Conservation (phyloP, 306 rosid genomes). For the barrel medic (Medicago truncatula) region DNA sequence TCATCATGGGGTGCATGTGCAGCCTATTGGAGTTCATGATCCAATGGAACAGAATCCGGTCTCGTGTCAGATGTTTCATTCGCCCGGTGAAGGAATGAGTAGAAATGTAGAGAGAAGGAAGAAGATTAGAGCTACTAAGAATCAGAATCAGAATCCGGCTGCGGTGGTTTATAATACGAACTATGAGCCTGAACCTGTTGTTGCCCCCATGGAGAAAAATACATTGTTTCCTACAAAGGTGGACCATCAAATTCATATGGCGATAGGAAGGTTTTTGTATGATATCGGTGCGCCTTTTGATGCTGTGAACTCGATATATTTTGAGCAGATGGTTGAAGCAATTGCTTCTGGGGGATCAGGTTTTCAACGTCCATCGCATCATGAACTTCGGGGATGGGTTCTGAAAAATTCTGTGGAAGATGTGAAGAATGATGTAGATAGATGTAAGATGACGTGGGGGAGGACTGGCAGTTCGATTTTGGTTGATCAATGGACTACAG, state of each 20-base stretch:
- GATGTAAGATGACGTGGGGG: slow-evolving; percentile 67
- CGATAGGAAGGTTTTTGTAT: slow-evolving; percentile 82
- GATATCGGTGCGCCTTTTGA: slow-evolving; percentile 86
- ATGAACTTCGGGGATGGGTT: slow-evolving; percentile 84
- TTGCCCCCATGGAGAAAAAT: slow-evolving; percentile 44
- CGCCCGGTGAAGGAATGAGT: slow-evolving; percentile 56
- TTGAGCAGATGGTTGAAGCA: slow-evolving; percentile 82
- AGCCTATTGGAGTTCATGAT: slow-evolving; percentile 48
- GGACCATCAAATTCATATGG: slow-evolving; percentile 65
- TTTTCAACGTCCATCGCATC: slow-evolving; percentile 60
- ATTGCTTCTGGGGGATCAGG: slow-evolving; percentile 66
- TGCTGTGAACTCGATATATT: slow-evolving; percentile 79
- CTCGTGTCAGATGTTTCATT: slow-evolving; percentile 40
- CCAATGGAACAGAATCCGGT: slow-evolving; percentile 48
- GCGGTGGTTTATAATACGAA: slow-evolving; percentile 37
- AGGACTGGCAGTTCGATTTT: slow-evolving; percentile 83
- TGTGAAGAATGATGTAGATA: slow-evolving; percentile 65
- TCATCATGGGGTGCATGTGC: slow-evolving; percentile 40
- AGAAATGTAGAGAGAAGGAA: slow-evolving; percentile 66
- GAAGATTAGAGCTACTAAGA: slow-evolving; percentile 61
- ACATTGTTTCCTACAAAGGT: slow-evolving; percentile 45
- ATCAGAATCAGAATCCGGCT: slow-evolving; percentile 18
- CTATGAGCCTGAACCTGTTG: slow-evolving; percentile 53
- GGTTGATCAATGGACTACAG: slow-evolving; percentile 73
- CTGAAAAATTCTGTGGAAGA: slow-evolving; percentile 83